Base-by-base conservation (phyloP, 352 stramenopile genomes). In the Globisporangium alternatum region DNA sequence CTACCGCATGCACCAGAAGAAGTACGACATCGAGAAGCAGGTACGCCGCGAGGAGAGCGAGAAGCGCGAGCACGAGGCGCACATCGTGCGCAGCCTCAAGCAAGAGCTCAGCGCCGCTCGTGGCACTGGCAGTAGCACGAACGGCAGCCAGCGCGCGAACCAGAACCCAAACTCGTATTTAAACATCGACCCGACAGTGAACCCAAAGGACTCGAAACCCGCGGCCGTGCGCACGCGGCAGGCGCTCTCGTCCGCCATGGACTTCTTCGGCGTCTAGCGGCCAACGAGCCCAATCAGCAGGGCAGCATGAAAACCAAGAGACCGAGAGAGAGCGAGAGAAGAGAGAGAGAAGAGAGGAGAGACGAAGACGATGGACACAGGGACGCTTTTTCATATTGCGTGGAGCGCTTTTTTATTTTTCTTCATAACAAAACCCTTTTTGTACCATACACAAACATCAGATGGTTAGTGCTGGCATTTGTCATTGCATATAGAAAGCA, bases 1-100 rank as follows among this genome's bases (percentile, higher is more conserved):
- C 12, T 95, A 95, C 66, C 87, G 87, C 33, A 95, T 95, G 87
- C 87, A 93, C 74, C 87, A 95, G 72, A 93, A 93, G 71, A 95
- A 95, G 70, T 95, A 93, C 75, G 83, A 95, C 70, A 95, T 95
- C 62, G 86, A 95, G 63, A 88, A 90, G 69, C 65, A 83, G 47
- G 82, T 93, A 49, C 81, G 86, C 3, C 83, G 86, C 49, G 86
- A 95, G 56, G 86, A 95, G 77, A 93, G 65, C 66, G 86, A 95
- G 74, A 91, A 90, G 68, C 82, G 84, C 74, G 90, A 91, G 67
- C 83, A 95, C 67, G 87, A 95, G 67, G 85, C 77, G 17, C 73
- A 89, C 44, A 95, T 95, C 59, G 82, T 91, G 65, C 83, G 83
- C 67, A 91, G 76, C 62, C 73, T 95, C 48, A 81, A 91, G 72